Conservation (phyloP, 2,329 filamentous ascomycete species). For the Cryphonectria carpinicola region DNA sequence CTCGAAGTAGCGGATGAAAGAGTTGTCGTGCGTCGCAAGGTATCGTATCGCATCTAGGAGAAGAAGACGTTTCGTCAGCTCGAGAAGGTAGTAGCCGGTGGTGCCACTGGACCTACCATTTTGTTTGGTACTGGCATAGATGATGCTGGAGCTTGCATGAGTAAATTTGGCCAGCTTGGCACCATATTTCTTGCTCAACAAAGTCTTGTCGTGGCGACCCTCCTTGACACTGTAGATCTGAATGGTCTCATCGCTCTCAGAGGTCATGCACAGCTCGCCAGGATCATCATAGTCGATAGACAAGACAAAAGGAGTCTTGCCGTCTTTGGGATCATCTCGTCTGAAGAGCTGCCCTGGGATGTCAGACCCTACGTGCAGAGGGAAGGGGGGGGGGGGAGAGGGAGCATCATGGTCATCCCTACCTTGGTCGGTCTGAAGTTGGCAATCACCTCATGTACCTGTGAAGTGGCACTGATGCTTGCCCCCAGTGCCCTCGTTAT, state of each 20-base stretch:
- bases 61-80: constrained; percentile 1
- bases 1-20: constrained; percentile 93
- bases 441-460: constrained; percentile 76
- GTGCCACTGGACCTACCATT: constrained; percentile 64
- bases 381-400: not conserved
- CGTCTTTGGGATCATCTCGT: constrained; percentile 59
- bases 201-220: constrained; percentile 83
- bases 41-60: constrained; percentile 76
- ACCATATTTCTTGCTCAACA: constrained; percentile 96
- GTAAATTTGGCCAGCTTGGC: constrained; percentile 94
- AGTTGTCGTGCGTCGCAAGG: constrained; percentile 92
- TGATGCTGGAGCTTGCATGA: constrained; percentile 85
- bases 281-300: constrained; percentile 97
- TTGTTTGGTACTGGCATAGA: constrained; percentile 94
- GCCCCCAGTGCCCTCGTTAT: constrained; percentile 53
- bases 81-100: too few species aligned
- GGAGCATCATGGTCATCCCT: constrained; percentile 31
- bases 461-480: constrained; percentile 56
- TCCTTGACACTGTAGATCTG: constrained; percentile 95
- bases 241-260: constrained; percentile 91
- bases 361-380: not conserved
- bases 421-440: constrained; percentile 83
- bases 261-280: constrained; percentile 88
- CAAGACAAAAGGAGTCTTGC: constrained; percentile 65
- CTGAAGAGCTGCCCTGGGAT: constrained; percentile 56